Conservation (phyloP, 805 yeast genomes). For the Candida tibetensis region DNA sequence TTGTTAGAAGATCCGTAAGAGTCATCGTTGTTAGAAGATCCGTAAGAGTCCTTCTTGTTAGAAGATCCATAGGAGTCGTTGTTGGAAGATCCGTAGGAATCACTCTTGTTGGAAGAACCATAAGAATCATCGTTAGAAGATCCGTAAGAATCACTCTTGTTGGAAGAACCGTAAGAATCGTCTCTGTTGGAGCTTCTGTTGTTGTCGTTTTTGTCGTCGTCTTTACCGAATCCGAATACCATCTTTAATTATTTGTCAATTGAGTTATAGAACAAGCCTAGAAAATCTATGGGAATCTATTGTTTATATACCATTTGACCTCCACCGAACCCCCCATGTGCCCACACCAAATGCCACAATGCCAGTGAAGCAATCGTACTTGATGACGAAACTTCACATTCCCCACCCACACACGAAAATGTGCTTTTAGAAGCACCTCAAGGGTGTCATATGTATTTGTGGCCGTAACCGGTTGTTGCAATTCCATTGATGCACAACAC, state of each 20-base stretch:
- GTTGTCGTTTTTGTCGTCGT: slow-evolving; percentile 20
- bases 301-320: neutral
- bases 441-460: no score
- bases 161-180: slow-evolving; percentile 22
- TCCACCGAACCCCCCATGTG: no score
- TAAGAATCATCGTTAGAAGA: slow-evolving; percentile 19
- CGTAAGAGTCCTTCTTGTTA: slow-evolving; percentile 13
- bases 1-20: slow-evolving; percentile 13
- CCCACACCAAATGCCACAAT: no score
- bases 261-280: neutral
- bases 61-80: slow-evolving; percentile 8
- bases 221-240: slow-evolving; percentile 35
- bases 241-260: slow-evolving; percentile 13
- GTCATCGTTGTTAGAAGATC: slow-evolving; percentile 15
- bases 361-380: neutral
- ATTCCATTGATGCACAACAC: no score
- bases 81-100: slow-evolving; percentile 17
- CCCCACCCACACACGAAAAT: neutral
- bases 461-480: no score
- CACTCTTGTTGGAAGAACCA: slow-evolving; percentile 17
- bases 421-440: no score
- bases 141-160: slow-evolving; percentile 18
- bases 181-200: slow-evolving; percentile 10
- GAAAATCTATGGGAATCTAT: neutral
- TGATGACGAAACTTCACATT: neutral